Conservation (phyloP, 441 rosid genomes). For the Jatropha multifida region DNA sequence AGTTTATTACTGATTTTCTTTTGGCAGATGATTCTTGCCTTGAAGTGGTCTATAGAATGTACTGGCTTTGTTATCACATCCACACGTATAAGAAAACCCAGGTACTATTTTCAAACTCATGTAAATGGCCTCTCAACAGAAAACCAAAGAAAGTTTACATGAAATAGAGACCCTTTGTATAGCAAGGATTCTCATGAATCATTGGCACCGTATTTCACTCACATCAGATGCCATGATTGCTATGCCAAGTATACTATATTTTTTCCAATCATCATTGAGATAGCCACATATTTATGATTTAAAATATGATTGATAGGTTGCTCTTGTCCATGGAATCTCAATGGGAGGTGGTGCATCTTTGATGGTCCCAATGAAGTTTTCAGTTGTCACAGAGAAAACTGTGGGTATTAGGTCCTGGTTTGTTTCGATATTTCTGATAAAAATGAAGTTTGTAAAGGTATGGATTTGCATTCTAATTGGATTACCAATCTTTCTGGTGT, state of each 20-base stretch:
- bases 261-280: not conserved
- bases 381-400: slow-evolving; percentile 89
- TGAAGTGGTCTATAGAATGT: slow-evolving; percentile 91
- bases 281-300: not conserved
- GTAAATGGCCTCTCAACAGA: not conserved
- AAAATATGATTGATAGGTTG: slow-evolving; percentile 45
- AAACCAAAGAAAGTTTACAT: not conserved
- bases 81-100: slow-evolving; percentile 81
- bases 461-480: not conserved
- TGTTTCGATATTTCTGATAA: not conserved
- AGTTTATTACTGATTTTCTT: slow-evolving; percentile 5
- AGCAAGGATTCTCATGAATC: not conserved
- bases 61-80: slow-evolving; percentile 91
- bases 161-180: not conserved
- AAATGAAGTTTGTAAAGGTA: not conserved
- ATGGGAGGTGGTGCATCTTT: slow-evolving; percentile 97
- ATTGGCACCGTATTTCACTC: not conserved
- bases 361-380: slow-evolving; percentile 90
- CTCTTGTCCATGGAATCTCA: slow-evolving; percentile 79
- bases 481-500: not conserved
- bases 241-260: not conserved
- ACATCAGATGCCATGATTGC: not conserved
- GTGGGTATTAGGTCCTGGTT: slow-evolving; percentile 41
- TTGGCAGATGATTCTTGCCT: slow-evolving; percentile 82
- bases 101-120: slow-evolving; percentile 32